These are phyloP conservation scores for Bipolaris oryzae DNA, from an alignment of 2,329 filamentous ascomycete genomes.

Conservation along the genomic window DNA sequence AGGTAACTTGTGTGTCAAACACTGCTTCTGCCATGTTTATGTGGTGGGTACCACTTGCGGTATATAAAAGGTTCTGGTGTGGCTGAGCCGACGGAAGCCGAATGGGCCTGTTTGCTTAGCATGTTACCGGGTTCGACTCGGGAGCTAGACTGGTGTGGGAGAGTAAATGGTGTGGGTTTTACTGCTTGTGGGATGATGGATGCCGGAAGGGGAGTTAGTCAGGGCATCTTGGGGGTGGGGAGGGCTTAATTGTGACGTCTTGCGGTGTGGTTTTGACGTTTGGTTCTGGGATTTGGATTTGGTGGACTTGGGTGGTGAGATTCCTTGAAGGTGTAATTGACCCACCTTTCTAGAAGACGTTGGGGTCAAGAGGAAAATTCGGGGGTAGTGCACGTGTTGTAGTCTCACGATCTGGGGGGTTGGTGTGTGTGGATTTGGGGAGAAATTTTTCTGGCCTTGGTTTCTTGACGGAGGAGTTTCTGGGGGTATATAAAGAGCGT, in stretches of 20 bases:
- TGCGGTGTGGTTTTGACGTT: constrained; percentile 12
- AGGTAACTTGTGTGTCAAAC: constrained; percentile 31
- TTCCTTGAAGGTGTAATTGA: no score
- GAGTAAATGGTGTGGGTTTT: constrained; percentile 14
- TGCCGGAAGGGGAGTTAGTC: constrained; percentile 5
- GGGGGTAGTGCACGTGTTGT: constrained; percentile 18
- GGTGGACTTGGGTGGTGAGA: no score
- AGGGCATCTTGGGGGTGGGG: neutral
- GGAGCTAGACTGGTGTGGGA: constrained; percentile 18
- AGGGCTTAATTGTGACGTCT: constrained; percentile 13
- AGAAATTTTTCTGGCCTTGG: constrained; percentile 11
- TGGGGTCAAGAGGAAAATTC: constrained; percentile 13
- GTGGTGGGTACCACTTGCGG: constrained; percentile 16
- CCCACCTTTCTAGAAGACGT: no score
- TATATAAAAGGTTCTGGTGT: constrained; percentile 10
- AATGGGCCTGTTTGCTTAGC: neutral
- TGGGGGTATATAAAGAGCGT: constrained; percentile 20
- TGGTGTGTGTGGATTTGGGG: neutral
- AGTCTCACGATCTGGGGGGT: constrained; percentile 17
- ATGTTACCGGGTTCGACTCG: constrained; percentile 1
- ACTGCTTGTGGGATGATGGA: neutral
- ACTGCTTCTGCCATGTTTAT: constrained; percentile 7
- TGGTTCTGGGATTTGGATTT: constrained; percentile 1
- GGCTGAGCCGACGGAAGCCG: constrained; percentile 19
- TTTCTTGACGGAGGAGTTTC: neutral